These are phyloP conservation scores for Phytophthora agathidicida DNA, from an alignment of 352 stramenopile genomes.

Conservation along the genomic window DNA sequence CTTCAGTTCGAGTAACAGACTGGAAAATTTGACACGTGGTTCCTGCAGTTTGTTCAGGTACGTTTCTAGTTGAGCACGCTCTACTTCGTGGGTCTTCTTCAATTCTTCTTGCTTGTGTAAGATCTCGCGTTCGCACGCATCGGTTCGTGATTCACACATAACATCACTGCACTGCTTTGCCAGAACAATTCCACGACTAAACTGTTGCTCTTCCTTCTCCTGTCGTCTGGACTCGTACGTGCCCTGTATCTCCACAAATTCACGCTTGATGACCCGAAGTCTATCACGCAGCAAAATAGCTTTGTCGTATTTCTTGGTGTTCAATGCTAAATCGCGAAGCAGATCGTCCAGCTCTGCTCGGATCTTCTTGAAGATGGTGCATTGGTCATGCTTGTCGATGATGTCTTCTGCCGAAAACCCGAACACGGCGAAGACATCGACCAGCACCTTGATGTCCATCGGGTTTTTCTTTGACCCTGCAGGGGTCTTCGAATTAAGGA, in stretches of 20 bases:
- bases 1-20: conserved; percentile 71
- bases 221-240: conserved; percentile 64
- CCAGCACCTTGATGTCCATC: conserved; percentile 70
- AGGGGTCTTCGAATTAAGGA: conserved; percentile 52
- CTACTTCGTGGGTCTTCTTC: conserved; percentile 62
- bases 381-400: conserved; percentile 76
- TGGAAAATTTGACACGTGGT: conserved; percentile 74
- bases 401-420: conserved; percentile 64
- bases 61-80: conserved; percentile 65
- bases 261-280: conserved; percentile 60
- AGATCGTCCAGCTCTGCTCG: conserved; percentile 62
- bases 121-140: conserved; percentile 50
- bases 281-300: conserved; percentile 70
- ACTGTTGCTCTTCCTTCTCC: conserved; percentile 51
- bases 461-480: conserved; percentile 45
- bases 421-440: conserved; percentile 77
- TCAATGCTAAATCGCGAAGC: conserved; percentile 52
- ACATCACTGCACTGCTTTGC: conserved; percentile 42
- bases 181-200: conserved; percentile 51
- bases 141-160: conserved; percentile 34
- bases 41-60: conserved; percentile 63
- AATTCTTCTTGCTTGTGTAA: conserved; percentile 54
- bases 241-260: conserved; percentile 74
- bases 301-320: conserved; percentile 78
- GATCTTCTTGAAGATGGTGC: conserved; percentile 70